Conservation (phyloP, 495 filamentous ascomycete genomes). For the Hyaloscypha variabilis region DNA sequence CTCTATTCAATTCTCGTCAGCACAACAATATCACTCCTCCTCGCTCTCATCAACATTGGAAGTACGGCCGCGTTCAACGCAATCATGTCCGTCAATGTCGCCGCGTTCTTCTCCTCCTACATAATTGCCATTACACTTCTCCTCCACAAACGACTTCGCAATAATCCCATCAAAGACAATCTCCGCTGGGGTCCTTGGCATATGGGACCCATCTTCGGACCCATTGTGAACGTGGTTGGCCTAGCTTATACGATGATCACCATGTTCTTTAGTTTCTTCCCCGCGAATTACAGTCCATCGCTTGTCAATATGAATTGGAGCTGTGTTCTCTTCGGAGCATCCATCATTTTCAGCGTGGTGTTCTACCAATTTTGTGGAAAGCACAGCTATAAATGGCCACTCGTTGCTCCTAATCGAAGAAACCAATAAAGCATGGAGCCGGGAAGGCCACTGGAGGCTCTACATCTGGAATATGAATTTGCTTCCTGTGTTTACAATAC, state of each 20-base stretch:
- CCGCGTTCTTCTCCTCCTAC: constrained; percentile 47
- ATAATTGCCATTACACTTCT: constrained; percentile 40
- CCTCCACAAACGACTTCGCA: constrained; percentile 32
- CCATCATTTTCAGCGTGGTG: constrained; percentile 44
- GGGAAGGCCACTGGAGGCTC: neutral
- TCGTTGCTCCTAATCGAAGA: constrained; percentile 11
- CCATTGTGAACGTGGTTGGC: constrained; percentile 45
- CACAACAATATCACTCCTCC: constrained; percentile 51
- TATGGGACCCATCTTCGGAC: constrained; percentile 44
- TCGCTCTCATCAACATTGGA: constrained; percentile 65
- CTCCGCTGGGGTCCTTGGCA: constrained; percentile 55
- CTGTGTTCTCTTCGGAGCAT: constrained; percentile 42
- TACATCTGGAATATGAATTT: too few species aligned
- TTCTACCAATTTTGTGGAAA: constrained; percentile 49
- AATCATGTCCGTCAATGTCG: constrained; percentile 52
- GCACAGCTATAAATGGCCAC: constrained; percentile 37
- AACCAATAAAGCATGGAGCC: neutral
- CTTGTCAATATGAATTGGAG: constrained; percentile 49
- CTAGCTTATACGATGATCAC: constrained; percentile 46
- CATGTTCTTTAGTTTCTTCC: constrained; percentile 52
- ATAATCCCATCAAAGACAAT: constrained; percentile 21
- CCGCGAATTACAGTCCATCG: constrained; percentile 35
- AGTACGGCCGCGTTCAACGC: constrained; percentile 58
- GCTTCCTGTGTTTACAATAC: too few species aligned
- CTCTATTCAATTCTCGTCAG: constrained; percentile 50